Evolutionary conservation across 371 early-diverging fungal species (phyloP).

Genomic region (Phascolomyces articulosus): DNA sequence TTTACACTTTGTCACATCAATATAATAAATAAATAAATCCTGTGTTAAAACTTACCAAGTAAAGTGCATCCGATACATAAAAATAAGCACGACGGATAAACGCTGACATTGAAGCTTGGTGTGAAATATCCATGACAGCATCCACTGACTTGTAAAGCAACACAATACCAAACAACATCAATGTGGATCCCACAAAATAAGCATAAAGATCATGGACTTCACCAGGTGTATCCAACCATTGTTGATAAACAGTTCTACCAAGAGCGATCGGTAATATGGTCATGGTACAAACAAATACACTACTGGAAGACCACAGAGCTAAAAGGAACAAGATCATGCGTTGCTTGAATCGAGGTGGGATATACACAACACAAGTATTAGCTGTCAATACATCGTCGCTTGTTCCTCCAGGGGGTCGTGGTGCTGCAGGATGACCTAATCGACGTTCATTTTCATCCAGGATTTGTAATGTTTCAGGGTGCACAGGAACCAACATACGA

Average conservation of each 20-base stretch:
- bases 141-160: constrained; percentile 7
- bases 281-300: constrained; percentile 34
- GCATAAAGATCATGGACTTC: constrained; percentile 65
- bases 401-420: too few species aligned
- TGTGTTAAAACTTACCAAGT: constrained; percentile 6
- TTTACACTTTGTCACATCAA: too few species aligned
- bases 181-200: constrained; percentile 27
- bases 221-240: constrained; percentile 13
- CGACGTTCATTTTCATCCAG: constrained; percentile 52
- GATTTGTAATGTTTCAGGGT: constrained; percentile 49
- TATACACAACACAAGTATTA: constrained; percentile 62
- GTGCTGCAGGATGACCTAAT: constrained; percentile 46
- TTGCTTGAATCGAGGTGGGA: constrained; percentile 64
- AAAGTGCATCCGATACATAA: not conserved
- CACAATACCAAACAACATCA: constrained; percentile 14
- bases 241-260: constrained; percentile 47
- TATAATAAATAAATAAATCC: too few species aligned
- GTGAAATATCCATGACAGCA: constrained; percentile 3
- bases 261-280: constrained; percentile 47
- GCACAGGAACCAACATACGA: constrained; percentile 70
- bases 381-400: constrained; percentile 32
- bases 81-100: not conserved
- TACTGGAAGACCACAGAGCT: constrained; percentile 56
- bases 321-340: constrained; percentile 55
- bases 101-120: not conserved